A percentile compares a stretch with the other conserved stretches of the same genome.
Conservation (phyloP, 805 yeast species). For the Cyberlindnera misumaiensis region DNA sequence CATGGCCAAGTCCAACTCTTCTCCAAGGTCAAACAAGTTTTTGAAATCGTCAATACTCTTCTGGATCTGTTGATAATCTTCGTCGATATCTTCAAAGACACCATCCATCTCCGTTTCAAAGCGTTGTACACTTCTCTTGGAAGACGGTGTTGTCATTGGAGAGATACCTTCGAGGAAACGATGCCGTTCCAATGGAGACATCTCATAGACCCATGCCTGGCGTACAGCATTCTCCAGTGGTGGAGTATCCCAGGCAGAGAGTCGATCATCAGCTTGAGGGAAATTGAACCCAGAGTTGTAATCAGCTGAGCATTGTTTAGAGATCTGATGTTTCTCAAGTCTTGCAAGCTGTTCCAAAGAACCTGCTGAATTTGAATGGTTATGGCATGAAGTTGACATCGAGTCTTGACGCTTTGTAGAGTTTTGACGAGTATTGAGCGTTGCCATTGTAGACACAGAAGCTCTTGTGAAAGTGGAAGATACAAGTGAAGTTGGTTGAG, state of each 20-base stretch:
- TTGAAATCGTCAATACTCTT: conserved; percentile 1
- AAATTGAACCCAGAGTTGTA: conserved; percentile 6
- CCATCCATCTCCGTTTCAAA: conserved; percentile 1
- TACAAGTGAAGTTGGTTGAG: conserved; percentile 16
- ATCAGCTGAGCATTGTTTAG: conserved; percentile 15
- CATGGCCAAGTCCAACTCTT: not conserved
- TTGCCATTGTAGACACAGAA: conserved; percentile 20
- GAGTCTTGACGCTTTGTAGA: conserved; percentile 11
- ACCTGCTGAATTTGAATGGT: conserved; percentile 12
- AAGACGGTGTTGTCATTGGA: conserved; percentile 3
- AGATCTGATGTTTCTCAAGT: conserved; percentile 18
- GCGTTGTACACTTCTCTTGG: not conserved
- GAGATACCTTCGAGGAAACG: conserved; percentile 3
- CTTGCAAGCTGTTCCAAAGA: conserved; percentile 18
- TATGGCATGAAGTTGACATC: conserved; percentile 5
- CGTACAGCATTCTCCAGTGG: conserved; percentile 16
- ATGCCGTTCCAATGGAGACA: conserved; percentile 4
- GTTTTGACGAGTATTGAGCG: not conserved
- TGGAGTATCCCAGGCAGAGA: conserved; percentile 19
- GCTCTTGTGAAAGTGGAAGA: conserved; percentile 15
- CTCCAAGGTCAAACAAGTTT: not conserved
- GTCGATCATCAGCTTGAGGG: conserved; percentile 2
- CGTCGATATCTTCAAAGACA: not conserved
- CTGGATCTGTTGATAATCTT: conserved; percentile 1
- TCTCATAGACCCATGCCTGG: conserved; percentile 21